Conservation (phyloP, 2,329 filamentous ascomycete species). For the Fusarium redolens region DNA sequence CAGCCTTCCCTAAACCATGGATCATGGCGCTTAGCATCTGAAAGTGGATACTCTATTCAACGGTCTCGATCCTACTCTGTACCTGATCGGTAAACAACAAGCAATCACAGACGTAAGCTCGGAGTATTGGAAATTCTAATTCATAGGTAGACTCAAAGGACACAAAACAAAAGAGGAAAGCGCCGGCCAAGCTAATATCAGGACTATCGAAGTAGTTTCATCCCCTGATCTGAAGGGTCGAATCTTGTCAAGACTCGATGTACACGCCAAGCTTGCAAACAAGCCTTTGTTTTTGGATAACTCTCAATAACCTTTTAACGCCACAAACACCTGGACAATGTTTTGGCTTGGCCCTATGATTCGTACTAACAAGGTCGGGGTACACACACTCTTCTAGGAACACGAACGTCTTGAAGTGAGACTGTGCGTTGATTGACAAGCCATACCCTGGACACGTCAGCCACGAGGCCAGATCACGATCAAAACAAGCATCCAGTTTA, state of each 20-base stretch:
- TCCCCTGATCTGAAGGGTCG: background rate
- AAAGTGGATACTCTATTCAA: conserved; percentile 14
- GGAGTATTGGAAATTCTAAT: background rate
- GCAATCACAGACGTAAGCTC: conserved; percentile 12
- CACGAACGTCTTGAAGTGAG: background rate
- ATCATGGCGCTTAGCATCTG: conserved; percentile 13
- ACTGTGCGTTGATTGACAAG: background rate
- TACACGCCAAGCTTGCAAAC: background rate
- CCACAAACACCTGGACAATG: background rate
- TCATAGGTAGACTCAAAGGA: background rate
- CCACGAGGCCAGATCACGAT: conserved; percentile 22
- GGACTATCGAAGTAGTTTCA: background rate
- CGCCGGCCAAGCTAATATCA: background rate
- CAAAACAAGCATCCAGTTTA: background rate
- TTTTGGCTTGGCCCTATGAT: background rate
- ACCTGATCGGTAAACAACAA: conserved; percentile 18
- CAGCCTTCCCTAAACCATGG: conserved; percentile 2
- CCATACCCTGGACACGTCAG: conserved; percentile 13
- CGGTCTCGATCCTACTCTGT: background rate
- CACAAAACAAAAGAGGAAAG: background rate
- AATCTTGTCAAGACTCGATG: background rate
- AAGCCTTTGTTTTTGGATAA: background rate
- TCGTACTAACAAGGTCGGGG: background rate
- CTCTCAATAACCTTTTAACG: background rate
- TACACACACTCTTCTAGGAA: background rate